Percentiles rank a stretch among this genome's conserved stretches.
Evolutionary conservation across 139 green algal genomes (phyloP).

Genomic region (Closterium sp.): DNA sequence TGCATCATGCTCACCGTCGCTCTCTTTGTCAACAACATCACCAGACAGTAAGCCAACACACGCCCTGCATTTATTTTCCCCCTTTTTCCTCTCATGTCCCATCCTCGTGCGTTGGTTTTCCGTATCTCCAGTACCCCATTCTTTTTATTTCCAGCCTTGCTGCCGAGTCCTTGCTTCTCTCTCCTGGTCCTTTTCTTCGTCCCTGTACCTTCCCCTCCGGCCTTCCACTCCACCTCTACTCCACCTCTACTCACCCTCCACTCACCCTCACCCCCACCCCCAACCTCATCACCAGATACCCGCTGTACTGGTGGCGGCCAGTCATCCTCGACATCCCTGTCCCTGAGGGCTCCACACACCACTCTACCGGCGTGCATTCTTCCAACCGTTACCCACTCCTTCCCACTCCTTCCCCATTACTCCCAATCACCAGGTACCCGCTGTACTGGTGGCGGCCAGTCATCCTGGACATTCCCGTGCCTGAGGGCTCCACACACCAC

Average conservation of each 20-base stretch:
- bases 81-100: too few species aligned
- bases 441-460: constrained; percentile 37
- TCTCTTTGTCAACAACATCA: constrained; percentile 38
- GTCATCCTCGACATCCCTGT: constrained; percentile 24
- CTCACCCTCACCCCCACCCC: too few species aligned
- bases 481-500: constrained; percentile 36
- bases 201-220: too few species aligned
- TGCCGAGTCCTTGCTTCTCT: too few species aligned
- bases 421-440: constrained; percentile 20
- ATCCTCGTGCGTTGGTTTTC: too few species aligned
- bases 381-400: neutral
- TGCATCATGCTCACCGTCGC: constrained; percentile 25
- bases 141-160: too few species aligned
- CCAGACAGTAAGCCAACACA: constrained; percentile 11
- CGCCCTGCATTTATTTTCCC: too few species aligned
- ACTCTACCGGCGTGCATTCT: neutral
- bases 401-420: neutral
- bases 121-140: too few species aligned
- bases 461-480: constrained; percentile 26
- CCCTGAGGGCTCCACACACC: constrained; percentile 28
- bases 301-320: constrained; percentile 32
- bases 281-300: constrained; percentile 6
- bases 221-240: too few species aligned
- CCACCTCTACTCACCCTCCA: too few species aligned
- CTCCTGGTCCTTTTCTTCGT: too few species aligned